phyloP scores from a whole-genome alignment of 192 early-diverging fungal genomes.

The Umbelopsis sp. region DNA sequence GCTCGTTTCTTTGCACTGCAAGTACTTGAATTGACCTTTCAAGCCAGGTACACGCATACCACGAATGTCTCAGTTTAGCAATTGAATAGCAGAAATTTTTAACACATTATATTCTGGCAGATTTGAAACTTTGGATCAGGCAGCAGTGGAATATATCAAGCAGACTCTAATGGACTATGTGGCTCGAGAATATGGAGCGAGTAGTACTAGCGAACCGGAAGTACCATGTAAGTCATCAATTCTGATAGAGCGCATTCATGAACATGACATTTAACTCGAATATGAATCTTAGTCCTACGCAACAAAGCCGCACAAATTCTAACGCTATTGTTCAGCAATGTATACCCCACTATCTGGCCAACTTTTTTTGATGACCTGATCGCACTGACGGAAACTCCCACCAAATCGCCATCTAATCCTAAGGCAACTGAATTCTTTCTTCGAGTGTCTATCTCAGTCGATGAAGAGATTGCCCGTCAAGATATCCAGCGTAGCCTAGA shows the following conservation, averaged over 20 bases:
- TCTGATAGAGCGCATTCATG: background rate
- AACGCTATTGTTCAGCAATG: slow-evolving; percentile 76
- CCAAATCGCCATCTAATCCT: slow-evolving; percentile 48
- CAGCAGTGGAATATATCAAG: slow-evolving; percentile 53
- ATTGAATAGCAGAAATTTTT: background rate
- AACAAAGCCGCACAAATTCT: slow-evolving; percentile 88
- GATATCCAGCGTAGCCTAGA: slow-evolving; percentile 66
- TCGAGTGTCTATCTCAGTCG: slow-evolving; percentile 75
- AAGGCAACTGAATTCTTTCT: slow-evolving; percentile 76
- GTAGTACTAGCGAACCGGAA: slow-evolving; percentile 42
- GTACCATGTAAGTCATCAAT: slow-evolving; percentile 47
- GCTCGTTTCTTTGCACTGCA: slow-evolving; percentile 87
- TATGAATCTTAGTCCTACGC: slow-evolving; percentile 49
- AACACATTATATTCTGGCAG: slow-evolving; percentile 27
- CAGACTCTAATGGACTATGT: slow-evolving; percentile 63
- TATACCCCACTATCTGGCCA: slow-evolving; percentile 87
- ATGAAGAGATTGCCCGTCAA: slow-evolving; percentile 86
- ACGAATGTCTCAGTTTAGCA: background rate
- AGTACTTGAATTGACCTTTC: slow-evolving; percentile 72
- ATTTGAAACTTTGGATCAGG: slow-evolving; percentile 51
- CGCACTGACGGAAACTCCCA: slow-evolving; percentile 54
- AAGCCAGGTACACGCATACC: slow-evolving; percentile 50
- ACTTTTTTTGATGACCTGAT: slow-evolving; percentile 89
- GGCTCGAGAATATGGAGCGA: slow-evolving; percentile 57
- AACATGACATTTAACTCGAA: background rate